A percentile compares a stretch with the other conserved stretches of the same genome.
Evolutionary conservation across 208 protist genomes (phyloP).

Genomic region (Acanthamoeba triangularis): DNA sequence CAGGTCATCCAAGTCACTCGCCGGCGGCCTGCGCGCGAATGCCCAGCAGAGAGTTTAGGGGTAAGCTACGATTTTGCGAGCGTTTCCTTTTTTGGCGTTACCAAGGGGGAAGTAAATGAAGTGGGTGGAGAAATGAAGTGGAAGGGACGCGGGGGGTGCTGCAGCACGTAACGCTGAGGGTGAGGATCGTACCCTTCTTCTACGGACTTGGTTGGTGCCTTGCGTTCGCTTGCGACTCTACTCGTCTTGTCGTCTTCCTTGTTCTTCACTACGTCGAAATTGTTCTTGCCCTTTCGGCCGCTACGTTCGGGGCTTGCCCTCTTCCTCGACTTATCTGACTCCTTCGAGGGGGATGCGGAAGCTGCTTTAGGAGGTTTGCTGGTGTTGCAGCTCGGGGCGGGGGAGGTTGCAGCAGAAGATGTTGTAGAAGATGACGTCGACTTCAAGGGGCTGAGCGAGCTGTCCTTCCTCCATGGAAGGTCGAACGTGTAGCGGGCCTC

Average conservation of each 20-base stretch:
- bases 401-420: background rate
- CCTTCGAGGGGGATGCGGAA: no score
- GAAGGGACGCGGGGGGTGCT: background rate
- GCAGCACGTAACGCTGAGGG: background rate
- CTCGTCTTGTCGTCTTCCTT: background rate
- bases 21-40: no score
- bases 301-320: background rate
- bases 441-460: background rate
- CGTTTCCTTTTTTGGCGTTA: background rate
- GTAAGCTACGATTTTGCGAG: no score
- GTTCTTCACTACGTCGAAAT: background rate
- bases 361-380: no score
- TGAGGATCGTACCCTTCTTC: background rate
- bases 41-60: no score
- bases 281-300: background rate
- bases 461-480: background rate
- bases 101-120: background rate
- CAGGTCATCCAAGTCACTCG: constrained; percentile 36
- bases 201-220: background rate
- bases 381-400: background rate
- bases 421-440: background rate
- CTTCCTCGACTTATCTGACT: no score
- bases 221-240: no score
- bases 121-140: background rate
- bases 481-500: constrained; percentile 37